phyloP scores from a whole-genome alignment of 2,329 filamentous ascomycete genomes.

The Dendrostoma leiphaemia region DNA sequence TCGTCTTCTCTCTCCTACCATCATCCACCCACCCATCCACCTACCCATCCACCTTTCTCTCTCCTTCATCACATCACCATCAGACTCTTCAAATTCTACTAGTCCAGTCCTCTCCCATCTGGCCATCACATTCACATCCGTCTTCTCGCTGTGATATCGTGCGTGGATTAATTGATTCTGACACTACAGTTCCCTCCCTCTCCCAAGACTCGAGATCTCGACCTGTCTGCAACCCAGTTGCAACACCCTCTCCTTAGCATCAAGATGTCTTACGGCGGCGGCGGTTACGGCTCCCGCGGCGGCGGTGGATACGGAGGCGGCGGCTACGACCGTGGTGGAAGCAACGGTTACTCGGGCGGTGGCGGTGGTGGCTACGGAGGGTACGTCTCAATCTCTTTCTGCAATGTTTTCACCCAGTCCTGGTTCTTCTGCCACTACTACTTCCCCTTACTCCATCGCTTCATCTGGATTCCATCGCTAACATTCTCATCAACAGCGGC shows the following conservation, averaged over 20 bases:
- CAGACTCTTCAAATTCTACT: slow-evolving; percentile 18
- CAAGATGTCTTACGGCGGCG: slow-evolving; percentile 46
- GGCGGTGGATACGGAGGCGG: slow-evolving; percentile 52
- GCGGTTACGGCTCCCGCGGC: slow-evolving; percentile 40
- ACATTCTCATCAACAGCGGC: slow-evolving; percentile 34
- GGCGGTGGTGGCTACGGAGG: slow-evolving; percentile 36
- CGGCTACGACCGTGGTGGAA: slow-evolving; percentile 40
- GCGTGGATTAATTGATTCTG: slow-evolving; percentile 12
- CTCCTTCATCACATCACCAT: slow-evolving; percentile 14
- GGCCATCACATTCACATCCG: neutral
- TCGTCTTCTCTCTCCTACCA: neutral
- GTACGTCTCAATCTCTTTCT: slow-evolving; percentile 25
- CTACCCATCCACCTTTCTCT: slow-evolving; percentile 15
- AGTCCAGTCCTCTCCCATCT: slow-evolving; percentile 18
- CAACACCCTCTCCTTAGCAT: slow-evolving; percentile 7
- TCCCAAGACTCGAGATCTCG: slow-evolving; percentile 12
- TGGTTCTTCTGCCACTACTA: too few species aligned
- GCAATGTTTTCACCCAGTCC: too few species aligned
- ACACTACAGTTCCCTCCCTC: slow-evolving; percentile 6
- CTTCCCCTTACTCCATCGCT: too few species aligned
- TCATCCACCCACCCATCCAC: neutral
- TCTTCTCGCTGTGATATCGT: slow-evolving; percentile 7
- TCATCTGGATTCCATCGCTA: neutral
- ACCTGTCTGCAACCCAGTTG: neutral
- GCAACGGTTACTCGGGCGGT: slow-evolving; percentile 47